Evolutionary conservation across 192 early-diverging fungal genomes (phyloP).

Genomic region (Dissophora ornata): DNA sequence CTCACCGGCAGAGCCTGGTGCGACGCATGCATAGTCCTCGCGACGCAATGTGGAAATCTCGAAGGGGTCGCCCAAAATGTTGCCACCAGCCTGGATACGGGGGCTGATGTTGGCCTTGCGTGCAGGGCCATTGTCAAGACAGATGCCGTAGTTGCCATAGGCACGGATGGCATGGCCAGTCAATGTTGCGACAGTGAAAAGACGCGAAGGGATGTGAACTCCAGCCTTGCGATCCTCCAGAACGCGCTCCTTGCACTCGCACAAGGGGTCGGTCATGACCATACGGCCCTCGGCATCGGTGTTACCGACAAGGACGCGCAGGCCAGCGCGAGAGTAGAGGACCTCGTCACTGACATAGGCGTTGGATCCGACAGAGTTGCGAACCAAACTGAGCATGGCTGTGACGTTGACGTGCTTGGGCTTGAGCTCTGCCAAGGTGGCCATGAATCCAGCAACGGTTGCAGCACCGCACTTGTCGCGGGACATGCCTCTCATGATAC

Average conservation of each 20-base stretch:
- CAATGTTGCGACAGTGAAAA: constrained; percentile 89
- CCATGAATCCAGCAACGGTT: constrained; percentile 83
- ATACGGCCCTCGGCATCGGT: constrained; percentile 94
- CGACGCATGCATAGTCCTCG: constrained; percentile 77
- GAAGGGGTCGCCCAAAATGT: constrained; percentile 81
- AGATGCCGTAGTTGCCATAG: constrained; percentile 79
- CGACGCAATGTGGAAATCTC: constrained; percentile 84
- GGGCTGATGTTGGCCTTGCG: constrained; percentile 67
- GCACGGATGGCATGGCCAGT: constrained; percentile 87
- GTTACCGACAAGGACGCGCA: constrained; percentile 82
- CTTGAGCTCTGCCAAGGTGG: constrained; percentile 72
- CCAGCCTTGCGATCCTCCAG: constrained; percentile 67
- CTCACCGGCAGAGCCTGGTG: constrained; percentile 73
- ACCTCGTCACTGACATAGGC: constrained; percentile 87
- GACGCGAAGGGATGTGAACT: constrained; percentile 49
- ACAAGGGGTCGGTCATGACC: constrained; percentile 85
- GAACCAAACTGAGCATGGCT: constrained; percentile 80
- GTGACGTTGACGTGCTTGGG: constrained; percentile 77
- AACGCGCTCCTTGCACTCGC: constrained; percentile 79
- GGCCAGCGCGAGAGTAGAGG: constrained; percentile 78
- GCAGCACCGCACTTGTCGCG: constrained; percentile 93
- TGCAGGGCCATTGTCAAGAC: constrained; percentile 83
- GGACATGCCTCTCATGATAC: constrained; percentile 88
- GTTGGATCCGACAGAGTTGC: constrained; percentile 86
- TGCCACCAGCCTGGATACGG: constrained; percentile 72